Base-by-base conservation (phyloP, 768 basidiomycete genomes). In the Harrya chromipes region DNA sequence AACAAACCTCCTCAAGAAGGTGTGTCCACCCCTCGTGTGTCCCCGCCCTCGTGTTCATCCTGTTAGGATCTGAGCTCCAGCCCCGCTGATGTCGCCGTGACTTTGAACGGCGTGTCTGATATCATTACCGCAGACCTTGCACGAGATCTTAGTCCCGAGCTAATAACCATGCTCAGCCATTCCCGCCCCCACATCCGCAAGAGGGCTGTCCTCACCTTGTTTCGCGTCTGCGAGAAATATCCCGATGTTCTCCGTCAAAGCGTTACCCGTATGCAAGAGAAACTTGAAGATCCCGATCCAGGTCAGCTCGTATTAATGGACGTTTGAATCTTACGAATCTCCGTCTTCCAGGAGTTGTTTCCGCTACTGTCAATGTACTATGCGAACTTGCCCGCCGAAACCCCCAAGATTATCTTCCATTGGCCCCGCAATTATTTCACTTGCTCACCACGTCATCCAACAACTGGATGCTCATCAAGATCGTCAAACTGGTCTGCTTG, bases 381-480 rank as follows among this genome's bases (percentile, higher is more conserved):
- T 95, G 94, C 65, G 97, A 99, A 70, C 77, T 97, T 33, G 87
- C 90, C 12, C 81, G 90, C 49, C 75, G 79, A 39, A 84, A 85
- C 53, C 92, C 94, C 8, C 71, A 73, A 50, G 87, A 89, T 52
- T 94, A 92, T 63, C 76, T 99, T 8, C 75, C 84, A 4, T 70
- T 99, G 35, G 97, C 95, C 2, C 97, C 97, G 10, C 89, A 90
- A 58, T 69, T 98, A 46, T 99, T 98, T 68, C 91, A 90, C 60
- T 78, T 98, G 11, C 73, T 99, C 51, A 97, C 92, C 0, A 92
- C 86, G 2, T 93, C 93, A 11, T 87, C 90, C 10, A 98, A 99
- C 68, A 99, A 99, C 60, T 99, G 97, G 97, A 95, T 98, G 91
- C 79, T 99, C 51, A 99, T 99, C 69, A 99, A 99, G 71, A 87